Evolutionary conservation across 768 basidiomycete genomes (phyloP).

Genomic region (Lactarius deliciosus): DNA sequence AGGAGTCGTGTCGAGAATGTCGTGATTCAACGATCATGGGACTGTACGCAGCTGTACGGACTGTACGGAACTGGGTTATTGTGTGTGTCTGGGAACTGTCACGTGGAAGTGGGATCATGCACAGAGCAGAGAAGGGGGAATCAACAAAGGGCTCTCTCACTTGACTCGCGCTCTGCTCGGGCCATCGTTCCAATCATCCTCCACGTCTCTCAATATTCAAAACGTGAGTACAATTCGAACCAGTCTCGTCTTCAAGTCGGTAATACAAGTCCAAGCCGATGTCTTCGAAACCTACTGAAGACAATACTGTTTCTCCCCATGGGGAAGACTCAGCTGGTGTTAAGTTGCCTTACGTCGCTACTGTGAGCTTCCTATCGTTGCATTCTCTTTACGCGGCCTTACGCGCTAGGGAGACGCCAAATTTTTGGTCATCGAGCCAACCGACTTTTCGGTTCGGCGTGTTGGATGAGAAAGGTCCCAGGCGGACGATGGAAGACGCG

Average conservation of each 20-base stretch:
- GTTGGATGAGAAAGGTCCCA: conserved; percentile 83
- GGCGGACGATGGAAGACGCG: conserved; percentile 96
- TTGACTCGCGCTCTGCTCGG: neutral
- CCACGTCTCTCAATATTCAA: neutral
- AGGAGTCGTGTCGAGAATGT: conserved; percentile 10
- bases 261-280: conserved; percentile 10
- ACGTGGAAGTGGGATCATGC: neutral
- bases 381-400: conserved; percentile 5
- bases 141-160: neutral
- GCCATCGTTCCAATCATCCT: neutral
- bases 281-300: conserved; percentile 6
- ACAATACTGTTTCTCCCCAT: conserved; percentile 17
- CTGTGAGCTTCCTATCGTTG: conserved; percentile 16
- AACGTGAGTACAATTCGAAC: neutral
- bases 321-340: neutral
- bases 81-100: neutral
- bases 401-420: conserved; percentile 52
- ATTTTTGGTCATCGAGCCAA: conserved; percentile 70
- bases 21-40: conserved; percentile 8
- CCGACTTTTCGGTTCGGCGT: conserved; percentile 52
- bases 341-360: conserved; percentile 27
- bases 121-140: neutral
- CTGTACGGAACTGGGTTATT: neutral
- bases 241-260: neutral
- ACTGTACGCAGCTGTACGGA: neutral